Evolutionary conservation across 495 filamentous ascomycete genomes (phyloP).

Genomic region (Daldinia bambusicola): DNA sequence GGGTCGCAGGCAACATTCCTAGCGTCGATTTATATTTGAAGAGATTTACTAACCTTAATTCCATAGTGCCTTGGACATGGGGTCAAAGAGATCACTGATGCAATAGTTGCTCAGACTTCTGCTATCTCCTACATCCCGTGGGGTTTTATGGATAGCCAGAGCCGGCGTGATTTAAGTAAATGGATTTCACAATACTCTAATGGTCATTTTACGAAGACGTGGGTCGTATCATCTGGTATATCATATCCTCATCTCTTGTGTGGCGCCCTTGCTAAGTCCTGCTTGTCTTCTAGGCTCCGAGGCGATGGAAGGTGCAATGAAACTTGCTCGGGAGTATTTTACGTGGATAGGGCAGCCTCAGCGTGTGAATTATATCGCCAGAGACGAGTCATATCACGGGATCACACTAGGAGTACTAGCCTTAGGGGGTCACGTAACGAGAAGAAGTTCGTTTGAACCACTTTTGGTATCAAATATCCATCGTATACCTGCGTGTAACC

Average conservation of each 20-base stretch:
- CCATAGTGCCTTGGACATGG: slow-evolving; percentile 59
- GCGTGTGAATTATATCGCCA: slow-evolving; percentile 69
- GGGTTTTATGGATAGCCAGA: slow-evolving; percentile 52
- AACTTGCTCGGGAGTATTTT: slow-evolving; percentile 75
- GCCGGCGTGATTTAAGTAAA: slow-evolving; percentile 48
- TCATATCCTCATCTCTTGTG: neutral
- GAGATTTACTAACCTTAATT: slow-evolving; percentile 8
- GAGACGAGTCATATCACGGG: slow-evolving; percentile 79
- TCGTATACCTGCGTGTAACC: slow-evolving; percentile 74
- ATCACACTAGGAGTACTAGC: slow-evolving; percentile 74
- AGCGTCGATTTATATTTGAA: neutral
- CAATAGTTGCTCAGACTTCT: slow-evolving; percentile 48
- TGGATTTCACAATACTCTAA: slow-evolving; percentile 57
- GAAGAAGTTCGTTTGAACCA: slow-evolving; percentile 73
- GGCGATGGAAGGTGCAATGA: slow-evolving; percentile 76
- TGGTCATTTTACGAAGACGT: slow-evolving; percentile 56
- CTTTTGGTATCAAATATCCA: slow-evolving; percentile 69
- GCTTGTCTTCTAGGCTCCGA: slow-evolving; percentile 65
- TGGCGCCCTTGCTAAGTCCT: neutral
- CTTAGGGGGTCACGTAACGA: slow-evolving; percentile 69
- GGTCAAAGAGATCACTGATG: slow-evolving; percentile 53
- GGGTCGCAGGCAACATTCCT: neutral
- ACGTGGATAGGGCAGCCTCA: slow-evolving; percentile 59
- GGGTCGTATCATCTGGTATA: slow-evolving; percentile 42
- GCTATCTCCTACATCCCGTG: slow-evolving; percentile 54